Conservation (phyloP, 768 basidiomycete genomes). For the Naganishia friedmannii region DNA sequence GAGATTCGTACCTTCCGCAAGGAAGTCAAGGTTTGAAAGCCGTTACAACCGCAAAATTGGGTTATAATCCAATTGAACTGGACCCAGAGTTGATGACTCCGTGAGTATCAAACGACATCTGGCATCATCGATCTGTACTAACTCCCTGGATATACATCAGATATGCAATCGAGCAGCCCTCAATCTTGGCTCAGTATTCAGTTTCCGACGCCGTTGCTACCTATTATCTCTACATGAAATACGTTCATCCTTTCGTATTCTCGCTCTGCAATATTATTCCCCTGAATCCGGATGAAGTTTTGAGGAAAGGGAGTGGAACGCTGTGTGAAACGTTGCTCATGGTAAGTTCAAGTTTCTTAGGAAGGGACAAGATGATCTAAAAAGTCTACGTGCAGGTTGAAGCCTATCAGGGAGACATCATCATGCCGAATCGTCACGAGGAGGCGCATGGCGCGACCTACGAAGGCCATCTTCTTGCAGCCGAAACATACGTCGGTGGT, state of each 20-base stretch:
- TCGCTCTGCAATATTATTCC: conserved; percentile 99
- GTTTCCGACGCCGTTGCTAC: conserved; percentile 99
- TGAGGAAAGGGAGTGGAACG: conserved; percentile 93
- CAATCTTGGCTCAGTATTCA: conserved; percentile 90
- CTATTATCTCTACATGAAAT: conserved; percentile 99
- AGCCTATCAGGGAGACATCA: conserved; percentile 83
- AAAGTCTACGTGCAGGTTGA: conserved; percentile 66
- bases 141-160: conserved; percentile 54
- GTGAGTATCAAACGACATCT: conserved; percentile 57
- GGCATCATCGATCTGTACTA: background rate
- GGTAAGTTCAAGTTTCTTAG: conserved; percentile 58
- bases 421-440: conserved; percentile 97
- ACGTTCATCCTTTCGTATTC: conserved; percentile 98
- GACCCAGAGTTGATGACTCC: conserved; percentile 99
- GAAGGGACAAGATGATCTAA: background rate
- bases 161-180: conserved; percentile 94
- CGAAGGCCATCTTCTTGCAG: conserved; percentile 91
- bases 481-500: conserved; percentile 97
- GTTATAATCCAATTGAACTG: conserved; percentile 93
- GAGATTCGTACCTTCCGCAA: conserved; percentile 96
- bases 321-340: conserved; percentile 96
- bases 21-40: conserved; percentile 98
- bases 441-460: conserved; percentile 87
- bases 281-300: conserved; percentile 88
- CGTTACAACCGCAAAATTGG: conserved; percentile 90